A percentile compares a stretch with the other conserved stretches of the same genome.
Conservation (phyloP, 441 rosid genomes). For the Euphorbia celastroides region DNA sequence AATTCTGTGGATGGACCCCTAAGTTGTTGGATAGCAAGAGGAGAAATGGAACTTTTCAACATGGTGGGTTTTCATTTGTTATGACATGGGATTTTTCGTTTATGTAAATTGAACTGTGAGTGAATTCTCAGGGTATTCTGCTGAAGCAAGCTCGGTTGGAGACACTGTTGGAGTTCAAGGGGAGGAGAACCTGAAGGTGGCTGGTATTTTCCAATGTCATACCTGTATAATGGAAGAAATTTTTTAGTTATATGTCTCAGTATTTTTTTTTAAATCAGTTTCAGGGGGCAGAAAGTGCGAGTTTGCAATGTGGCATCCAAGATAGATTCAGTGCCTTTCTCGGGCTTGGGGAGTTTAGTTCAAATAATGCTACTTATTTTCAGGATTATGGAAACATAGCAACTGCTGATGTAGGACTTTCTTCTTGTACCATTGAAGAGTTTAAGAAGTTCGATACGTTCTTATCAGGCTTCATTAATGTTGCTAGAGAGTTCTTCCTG, state of each 20-base stretch:
- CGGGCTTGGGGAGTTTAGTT: conserved; percentile 52
- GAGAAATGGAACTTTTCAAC: conserved; percentile 38
- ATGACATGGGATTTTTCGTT: background rate
- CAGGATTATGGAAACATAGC: conserved; percentile 29
- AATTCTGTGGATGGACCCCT: too few relatives aligned
- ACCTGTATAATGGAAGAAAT: conserved; percentile 12
- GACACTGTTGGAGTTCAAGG: conserved; percentile 31
- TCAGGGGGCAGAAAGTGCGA: conserved; percentile 41
- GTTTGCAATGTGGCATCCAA: conserved; percentile 47
- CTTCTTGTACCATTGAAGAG: conserved; percentile 56
- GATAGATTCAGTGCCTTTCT: conserved; percentile 52
- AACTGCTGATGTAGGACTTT: conserved; percentile 27
- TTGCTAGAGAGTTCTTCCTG: conserved; percentile 60
- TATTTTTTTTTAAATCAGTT: conserved; percentile 19
- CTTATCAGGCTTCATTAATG: conserved; percentile 47
- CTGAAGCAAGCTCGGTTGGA: conserved; percentile 24
- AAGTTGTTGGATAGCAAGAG: background rate
- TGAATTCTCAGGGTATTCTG: conserved; percentile 24
- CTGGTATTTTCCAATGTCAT: conserved; percentile 63
- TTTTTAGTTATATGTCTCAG: conserved; percentile 10
- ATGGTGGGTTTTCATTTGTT: conserved; percentile 15
- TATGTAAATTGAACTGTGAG: background rate
- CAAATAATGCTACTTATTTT: conserved; percentile 36
- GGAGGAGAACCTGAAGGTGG: conserved; percentile 66
- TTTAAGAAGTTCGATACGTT: conserved; percentile 62